Base-by-base conservation (phyloP, 2,329 filamentous ascomycete species). In the Rhinocladiella mackenziei region DNA sequence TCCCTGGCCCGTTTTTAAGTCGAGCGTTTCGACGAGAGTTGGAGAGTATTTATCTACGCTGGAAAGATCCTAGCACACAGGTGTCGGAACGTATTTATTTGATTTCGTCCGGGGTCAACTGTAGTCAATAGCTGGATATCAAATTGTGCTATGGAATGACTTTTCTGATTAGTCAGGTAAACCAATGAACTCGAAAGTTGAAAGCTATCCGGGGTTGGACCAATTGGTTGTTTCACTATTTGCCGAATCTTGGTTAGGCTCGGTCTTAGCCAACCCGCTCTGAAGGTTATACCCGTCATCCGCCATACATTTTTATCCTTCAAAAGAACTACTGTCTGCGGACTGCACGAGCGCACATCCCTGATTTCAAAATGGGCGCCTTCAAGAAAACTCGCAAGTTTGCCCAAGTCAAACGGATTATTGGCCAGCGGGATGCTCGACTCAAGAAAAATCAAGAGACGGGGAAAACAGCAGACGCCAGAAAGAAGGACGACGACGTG, bases 371-470 rank as follows among this genome's bases (percentile, higher is more conserved):
- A 25, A 96, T 96, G 91, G 89, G 89, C 69, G 80, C 89, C 57
- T 80, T 83, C 53, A 95, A 94, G 73, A 87, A 83, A 65, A 94
- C 87, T 40, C 82, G 89, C 72, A 96, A 96, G 72, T 97, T 95
- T 65, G 91, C 81, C 19, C 50, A 64, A 68, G 81, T 89, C 62
- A 94, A 95, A 73, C 77, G 87, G 57, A 72, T 95, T 40, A 89
- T 96, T 57, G 83, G 86, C 36, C 80, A 85, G 60, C 80, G 81
- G 46, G 89, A 97, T 73, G 80, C 78, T 33, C 77, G 89, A 44
- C 73, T 94, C 64, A 89, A 91, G 66, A 83, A 87, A 68, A 94
- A 94, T 68, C 77, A 84, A 58, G 69, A 76, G 59, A 84, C 83
- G 58, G 78, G 74, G 45, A 80, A 81, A 58, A 70, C 72, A 25